Conservation (phyloP, 2,329 filamentous ascomycete genomes). For the Penicillium palitans region DNA sequence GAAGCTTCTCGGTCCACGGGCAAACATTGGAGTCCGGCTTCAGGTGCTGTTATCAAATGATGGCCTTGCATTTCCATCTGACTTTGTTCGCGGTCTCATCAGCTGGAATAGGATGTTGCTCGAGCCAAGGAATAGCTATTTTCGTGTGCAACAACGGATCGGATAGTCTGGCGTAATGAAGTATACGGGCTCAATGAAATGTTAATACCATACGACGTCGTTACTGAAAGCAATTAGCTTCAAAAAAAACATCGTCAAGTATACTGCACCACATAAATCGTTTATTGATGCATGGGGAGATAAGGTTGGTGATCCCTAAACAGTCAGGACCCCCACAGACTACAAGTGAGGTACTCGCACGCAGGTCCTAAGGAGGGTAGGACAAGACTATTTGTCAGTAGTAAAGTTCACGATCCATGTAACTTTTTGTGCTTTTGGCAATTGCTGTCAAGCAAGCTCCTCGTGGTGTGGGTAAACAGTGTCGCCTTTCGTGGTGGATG, state of each 20-base stretch:
- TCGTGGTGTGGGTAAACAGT: neutral
- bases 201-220: conserved; percentile 6
- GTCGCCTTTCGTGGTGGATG: neutral
- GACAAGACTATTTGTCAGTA: conserved; percentile 16
- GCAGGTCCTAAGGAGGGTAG: conserved; percentile 8
- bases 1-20: neutral
- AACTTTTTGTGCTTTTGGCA: conserved; percentile 11
- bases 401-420: conserved; percentile 16
- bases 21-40: neutral
- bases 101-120: neutral
- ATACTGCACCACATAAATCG: neutral
- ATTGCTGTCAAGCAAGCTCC: neutral
- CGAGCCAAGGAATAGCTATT: neutral
- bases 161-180: neutral
- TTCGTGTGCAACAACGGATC: neutral
- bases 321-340: neutral
- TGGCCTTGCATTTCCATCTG: neutral
- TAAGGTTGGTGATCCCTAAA: neutral
- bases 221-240: neutral
- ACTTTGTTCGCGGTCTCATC: no score
- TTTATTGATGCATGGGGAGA: neutral
- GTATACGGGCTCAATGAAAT: conserved; percentile 1
- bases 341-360: conserved; percentile 1
- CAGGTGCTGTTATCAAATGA: neutral
- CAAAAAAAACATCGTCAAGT: neutral